These are phyloP conservation scores for Mrakia gelida DNA, from an alignment of 768 basidiomycete species.

Conservation along the genomic window DNA sequence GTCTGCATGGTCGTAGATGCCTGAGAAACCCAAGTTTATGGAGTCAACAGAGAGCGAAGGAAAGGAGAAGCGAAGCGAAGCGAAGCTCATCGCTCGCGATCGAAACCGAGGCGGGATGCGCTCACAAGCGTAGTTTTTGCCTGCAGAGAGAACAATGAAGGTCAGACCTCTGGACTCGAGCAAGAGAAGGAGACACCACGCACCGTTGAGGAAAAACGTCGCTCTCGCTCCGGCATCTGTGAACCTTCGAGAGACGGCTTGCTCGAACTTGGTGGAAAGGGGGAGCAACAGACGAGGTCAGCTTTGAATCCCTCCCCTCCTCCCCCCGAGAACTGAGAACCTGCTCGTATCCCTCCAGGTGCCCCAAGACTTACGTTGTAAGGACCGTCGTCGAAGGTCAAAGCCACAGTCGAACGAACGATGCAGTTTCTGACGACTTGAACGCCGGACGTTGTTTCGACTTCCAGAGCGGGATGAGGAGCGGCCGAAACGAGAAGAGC, in stretches of 20 bases:
- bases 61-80: not conserved
- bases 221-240: constrained; percentile 41
- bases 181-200: too few relatives aligned
- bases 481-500: not conserved
- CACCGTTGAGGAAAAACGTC: constrained; percentile 48
- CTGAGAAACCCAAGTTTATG: constrained; percentile 39
- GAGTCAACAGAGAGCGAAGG: not conserved
- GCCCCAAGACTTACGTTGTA: constrained; percentile 32
- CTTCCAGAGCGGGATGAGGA: not conserved
- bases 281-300: not conserved
- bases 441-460: not conserved
- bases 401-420: constrained; percentile 39
- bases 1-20: constrained; percentile 43
- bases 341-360: not conserved
- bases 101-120: too few relatives aligned
- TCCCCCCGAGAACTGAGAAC: not conserved
- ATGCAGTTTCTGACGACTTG: constrained; percentile 39
- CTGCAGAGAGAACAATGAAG: too few relatives aligned
- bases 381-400: constrained; percentile 45
- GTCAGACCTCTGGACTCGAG: too few relatives aligned
- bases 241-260: not conserved
- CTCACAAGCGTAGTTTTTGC: not conserved
- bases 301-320: constrained; percentile 32
- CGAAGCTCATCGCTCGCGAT: too few relatives aligned
- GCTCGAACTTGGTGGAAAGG: not conserved